Evolutionary conservation across 768 basidiomycete species (phyloP).

Genomic region (Pleurotus tuber-regium): DNA sequence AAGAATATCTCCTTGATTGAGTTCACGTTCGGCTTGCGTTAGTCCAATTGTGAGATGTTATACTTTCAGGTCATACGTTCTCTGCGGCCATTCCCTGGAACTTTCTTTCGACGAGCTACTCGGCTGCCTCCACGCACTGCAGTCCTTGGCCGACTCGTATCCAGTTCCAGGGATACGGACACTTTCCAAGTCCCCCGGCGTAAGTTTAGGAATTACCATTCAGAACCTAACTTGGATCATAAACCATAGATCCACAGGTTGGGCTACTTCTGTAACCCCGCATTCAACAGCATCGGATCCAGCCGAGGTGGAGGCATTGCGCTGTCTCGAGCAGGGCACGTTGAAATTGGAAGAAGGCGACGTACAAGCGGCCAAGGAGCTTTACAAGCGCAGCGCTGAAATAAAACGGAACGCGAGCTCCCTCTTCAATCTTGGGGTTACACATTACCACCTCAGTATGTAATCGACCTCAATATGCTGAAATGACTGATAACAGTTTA

Average conservation of each 20-base stretch:
- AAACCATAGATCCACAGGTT: slow-evolving; percentile 43
- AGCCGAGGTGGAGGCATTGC: slow-evolving; percentile 74
- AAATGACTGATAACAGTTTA: slow-evolving; percentile 7
- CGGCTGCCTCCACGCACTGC: background rate
- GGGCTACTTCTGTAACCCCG: slow-evolving; percentile 76
- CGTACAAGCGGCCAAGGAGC: slow-evolving; percentile 69
- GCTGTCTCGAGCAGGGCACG: slow-evolving; percentile 81
- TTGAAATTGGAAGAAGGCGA: slow-evolving; percentile 85
- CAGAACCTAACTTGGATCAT: slow-evolving; percentile 6
- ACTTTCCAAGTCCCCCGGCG: slow-evolving; percentile 22
- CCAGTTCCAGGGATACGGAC: slow-evolving; percentile 20
- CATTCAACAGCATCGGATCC: slow-evolving; percentile 84
- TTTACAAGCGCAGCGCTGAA: slow-evolving; percentile 77
- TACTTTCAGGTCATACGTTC: slow-evolving; percentile 1
- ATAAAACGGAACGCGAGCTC: slow-evolving; percentile 79
- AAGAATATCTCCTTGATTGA: background rate
- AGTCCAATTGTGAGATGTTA: background rate
- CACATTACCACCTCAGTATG: slow-evolving; percentile 88
- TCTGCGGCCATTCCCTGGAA: slow-evolving; percentile 8
- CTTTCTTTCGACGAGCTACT: background rate
- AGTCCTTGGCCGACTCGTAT: background rate
- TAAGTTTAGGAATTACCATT: slow-evolving; percentile 20
- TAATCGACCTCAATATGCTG: slow-evolving; percentile 28
- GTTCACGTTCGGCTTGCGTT: too few relatives aligned
- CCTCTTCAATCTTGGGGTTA: slow-evolving; percentile 86